A percentile compares a stretch with the other conserved stretches of the same genome.
phyloP scores from a whole-genome alignment of 192 early-diverging fungal species.

The Umbelopsis vinacea region DNA sequence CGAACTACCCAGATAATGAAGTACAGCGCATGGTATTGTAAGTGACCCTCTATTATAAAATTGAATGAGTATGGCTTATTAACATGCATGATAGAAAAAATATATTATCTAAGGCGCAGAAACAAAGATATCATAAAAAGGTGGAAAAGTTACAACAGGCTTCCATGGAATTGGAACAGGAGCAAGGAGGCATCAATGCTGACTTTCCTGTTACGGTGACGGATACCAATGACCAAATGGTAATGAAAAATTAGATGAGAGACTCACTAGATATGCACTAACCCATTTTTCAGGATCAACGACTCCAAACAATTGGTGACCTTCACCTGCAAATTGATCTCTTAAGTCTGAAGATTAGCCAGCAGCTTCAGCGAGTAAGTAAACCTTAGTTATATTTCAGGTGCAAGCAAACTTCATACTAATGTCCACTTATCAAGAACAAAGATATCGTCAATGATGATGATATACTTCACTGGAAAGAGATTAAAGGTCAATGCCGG shows the following conservation, averaged over 20 bases:
- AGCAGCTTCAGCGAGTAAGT: not conserved
- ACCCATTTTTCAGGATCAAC: not conserved
- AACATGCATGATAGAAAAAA: not conserved
- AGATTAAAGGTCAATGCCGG: too few species aligned
- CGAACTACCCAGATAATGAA: slow-evolving; percentile 5
- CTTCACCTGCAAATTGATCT: not conserved
- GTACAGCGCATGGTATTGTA: slow-evolving; percentile 5
- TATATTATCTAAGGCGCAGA: slow-evolving; percentile 5
- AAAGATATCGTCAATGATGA: too few species aligned
- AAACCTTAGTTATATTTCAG: not conserved
- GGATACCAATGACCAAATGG: not conserved
- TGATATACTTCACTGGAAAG: too few species aligned
- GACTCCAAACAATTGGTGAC: not conserved
- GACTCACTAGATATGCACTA: too few species aligned
- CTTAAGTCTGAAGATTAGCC: not conserved
- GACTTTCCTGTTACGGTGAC: not conserved
- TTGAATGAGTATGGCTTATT: too few species aligned
- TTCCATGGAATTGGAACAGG: not conserved
- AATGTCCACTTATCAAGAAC: too few species aligned
- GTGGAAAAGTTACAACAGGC: not conserved
- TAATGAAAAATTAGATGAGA: not conserved
- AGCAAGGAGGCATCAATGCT: not conserved
- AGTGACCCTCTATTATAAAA: not conserved
- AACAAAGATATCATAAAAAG: slow-evolving; percentile 2
- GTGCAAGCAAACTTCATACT: not conserved